These are phyloP conservation scores for Naganishia friedmannii DNA, from an alignment of 768 basidiomycete species.

Conservation along the genomic window DNA sequence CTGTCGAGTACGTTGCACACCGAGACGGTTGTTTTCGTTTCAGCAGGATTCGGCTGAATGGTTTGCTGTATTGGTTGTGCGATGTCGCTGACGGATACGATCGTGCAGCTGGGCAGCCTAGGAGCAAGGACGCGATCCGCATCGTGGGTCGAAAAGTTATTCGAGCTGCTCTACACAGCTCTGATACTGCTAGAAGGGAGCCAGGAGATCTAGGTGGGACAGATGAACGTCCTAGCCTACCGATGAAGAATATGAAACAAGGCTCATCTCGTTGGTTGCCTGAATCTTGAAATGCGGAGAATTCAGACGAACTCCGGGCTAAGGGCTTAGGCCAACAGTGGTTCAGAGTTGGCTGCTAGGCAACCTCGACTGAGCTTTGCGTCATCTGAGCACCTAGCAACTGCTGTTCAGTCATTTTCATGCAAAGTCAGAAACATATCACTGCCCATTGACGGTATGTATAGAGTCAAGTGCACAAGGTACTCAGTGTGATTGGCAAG, in stretches of 20 bases:
- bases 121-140: background rate
- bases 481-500: background rate
- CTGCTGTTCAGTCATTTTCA: background rate
- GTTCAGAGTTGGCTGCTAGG: background rate
- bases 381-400: background rate
- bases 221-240: background rate
- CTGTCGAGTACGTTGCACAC: background rate
- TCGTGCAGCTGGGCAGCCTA: background rate
- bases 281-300: background rate
- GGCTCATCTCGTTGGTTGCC: background rate
- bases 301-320: background rate
- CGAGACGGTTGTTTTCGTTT: constrained; percentile 6
- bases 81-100: constrained; percentile 14
- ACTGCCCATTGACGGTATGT: background rate
- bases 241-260: background rate
- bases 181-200: background rate
- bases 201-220: background rate
- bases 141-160: background rate
- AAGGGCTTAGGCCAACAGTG: background rate
- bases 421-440: background rate
- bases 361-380: background rate
- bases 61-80: background rate
- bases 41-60: constrained; percentile 10
- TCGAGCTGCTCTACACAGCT: background rate
- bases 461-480: background rate